Conservation (phyloP, 106 monocot genomes). For the Allium cepa region DNA sequence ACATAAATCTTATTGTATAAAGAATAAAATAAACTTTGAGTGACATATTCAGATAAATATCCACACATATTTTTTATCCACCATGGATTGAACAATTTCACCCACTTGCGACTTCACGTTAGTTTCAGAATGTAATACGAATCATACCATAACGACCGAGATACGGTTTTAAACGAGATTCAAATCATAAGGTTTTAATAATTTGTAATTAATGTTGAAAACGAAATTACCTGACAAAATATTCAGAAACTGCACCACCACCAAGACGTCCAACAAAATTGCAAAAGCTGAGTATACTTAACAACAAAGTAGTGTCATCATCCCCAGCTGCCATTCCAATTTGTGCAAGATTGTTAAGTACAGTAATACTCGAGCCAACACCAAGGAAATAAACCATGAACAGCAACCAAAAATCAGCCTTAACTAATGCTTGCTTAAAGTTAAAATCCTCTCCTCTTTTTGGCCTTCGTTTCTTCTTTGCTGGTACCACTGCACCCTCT, state of each 20-base stretch:
- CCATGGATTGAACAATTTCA: too few species aligned
- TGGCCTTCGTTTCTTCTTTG: conserved; percentile 40
- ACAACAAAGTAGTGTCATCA: conserved; percentile 58
- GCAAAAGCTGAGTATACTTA: conserved; percentile 82
- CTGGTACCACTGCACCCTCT: conserved; percentile 71
- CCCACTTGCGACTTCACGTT: too few species aligned
- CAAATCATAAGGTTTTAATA: too few species aligned
- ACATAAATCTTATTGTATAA: too few species aligned
- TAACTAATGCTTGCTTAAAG: conserved; percentile 61
- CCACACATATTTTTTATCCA: too few species aligned
- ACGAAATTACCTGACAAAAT: conserved; percentile 58
- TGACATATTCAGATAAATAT: too few species aligned
- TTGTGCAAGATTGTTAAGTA: conserved; percentile 92
- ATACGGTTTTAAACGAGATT: too few species aligned
- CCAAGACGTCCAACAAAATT: conserved; percentile 79
- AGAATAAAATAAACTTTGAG: too few species aligned
- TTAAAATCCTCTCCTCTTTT: conserved; percentile 81
- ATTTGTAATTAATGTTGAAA: too few species aligned
- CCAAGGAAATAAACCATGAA: conserved; percentile 65
- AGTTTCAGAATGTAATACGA: too few species aligned
- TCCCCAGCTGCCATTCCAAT: conserved; percentile 72
- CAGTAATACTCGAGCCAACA: conserved; percentile 77
- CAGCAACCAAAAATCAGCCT: conserved; percentile 95
- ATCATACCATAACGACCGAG: too few species aligned
- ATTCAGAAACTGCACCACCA: conserved; percentile 69